Percentiles rank a stretch among this genome's conserved stretches.
Conservation (phyloP, 2,329 filamentous ascomycete genomes). For the Ceratocystis lukuohia region DNA sequence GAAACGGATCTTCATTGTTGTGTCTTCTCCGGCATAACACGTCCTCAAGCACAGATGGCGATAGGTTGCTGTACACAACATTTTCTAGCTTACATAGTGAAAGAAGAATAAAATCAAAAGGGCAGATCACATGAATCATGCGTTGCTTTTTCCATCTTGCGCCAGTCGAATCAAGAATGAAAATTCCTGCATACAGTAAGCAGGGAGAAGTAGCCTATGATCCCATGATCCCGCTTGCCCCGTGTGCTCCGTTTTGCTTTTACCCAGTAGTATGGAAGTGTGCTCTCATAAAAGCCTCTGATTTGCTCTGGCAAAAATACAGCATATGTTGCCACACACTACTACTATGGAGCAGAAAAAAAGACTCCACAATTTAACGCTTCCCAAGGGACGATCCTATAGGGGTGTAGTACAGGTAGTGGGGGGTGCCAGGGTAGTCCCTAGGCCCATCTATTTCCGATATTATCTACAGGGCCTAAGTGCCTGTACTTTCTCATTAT, state of each 20-base stretch:
- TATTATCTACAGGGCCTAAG: neutral
- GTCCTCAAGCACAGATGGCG: too few relatives aligned
- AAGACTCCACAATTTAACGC: constrained; percentile 2
- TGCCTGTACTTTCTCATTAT: neutral
- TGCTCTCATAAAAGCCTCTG: neutral
- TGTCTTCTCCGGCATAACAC: too few relatives aligned
- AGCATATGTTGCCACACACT: too few relatives aligned
- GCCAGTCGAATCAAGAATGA: neutral
- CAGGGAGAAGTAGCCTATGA: neutral
- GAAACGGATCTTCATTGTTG: too few relatives aligned
- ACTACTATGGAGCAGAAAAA: neutral
- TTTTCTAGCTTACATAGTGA: neutral
- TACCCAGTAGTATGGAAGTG: neutral
- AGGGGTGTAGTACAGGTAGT: neutral
- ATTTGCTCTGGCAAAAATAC: neutral
- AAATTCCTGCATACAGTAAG: neutral
- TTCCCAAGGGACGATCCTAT: neutral
- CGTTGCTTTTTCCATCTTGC: too few relatives aligned
- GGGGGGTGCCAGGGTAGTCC: neutral
- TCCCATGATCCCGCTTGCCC: neutral
- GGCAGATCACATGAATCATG: neutral
- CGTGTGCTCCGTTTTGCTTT: neutral
- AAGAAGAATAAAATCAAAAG: neutral
- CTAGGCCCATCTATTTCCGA: too few relatives aligned
- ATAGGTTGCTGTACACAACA: too few relatives aligned